Evolutionary conservation across 1,284 basidiomycete genomes (phyloP).

Genomic region (Fomitopsis palustris): DNA sequence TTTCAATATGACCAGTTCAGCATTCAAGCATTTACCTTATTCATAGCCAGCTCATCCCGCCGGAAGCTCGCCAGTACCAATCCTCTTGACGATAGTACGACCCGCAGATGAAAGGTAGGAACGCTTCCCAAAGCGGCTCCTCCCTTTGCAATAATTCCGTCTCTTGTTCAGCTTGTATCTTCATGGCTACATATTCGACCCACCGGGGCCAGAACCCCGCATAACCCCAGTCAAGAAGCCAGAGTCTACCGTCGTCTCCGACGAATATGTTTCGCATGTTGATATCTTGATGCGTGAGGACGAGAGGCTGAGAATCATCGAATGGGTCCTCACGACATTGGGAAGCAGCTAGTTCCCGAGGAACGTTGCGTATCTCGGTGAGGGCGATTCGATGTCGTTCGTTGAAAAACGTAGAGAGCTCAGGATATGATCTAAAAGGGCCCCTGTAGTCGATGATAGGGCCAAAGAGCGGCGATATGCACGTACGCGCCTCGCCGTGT

Average conservation of each 20-base stretch:
- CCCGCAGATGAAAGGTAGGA: neutral
- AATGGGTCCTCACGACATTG: conserved; percentile 17
- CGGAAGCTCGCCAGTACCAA: neutral
- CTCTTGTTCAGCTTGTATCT: neutral
- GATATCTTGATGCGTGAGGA: conserved; percentile 28
- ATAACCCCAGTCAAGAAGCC: conserved; percentile 28
- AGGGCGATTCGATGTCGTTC: neutral
- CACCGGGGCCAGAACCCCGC: conserved; percentile 29
- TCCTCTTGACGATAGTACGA: neutral
- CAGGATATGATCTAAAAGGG: conserved; percentile 9
- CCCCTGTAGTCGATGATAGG: neutral
- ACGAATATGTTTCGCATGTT: conserved; percentile 24
- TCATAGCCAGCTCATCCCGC: neutral
- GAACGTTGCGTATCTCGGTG: neutral
- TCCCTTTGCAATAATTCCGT: neutral
- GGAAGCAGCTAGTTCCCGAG: neutral
- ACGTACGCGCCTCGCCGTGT: neutral
- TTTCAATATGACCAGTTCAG: too few relatives aligned
- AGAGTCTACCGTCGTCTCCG: conserved; percentile 22
- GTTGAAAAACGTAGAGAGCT: conserved; percentile 11
- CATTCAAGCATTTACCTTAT: too few relatives aligned
- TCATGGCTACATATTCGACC: conserved; percentile 21
- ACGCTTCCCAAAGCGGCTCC: neutral
- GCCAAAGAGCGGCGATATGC: neutral
- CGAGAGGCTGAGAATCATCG: conserved; percentile 17